Evolutionary conservation across 306 rosid species (phyloP), one percentile per base, ranked within the genome.

Genomic region (Vigna angularis): DNA sequence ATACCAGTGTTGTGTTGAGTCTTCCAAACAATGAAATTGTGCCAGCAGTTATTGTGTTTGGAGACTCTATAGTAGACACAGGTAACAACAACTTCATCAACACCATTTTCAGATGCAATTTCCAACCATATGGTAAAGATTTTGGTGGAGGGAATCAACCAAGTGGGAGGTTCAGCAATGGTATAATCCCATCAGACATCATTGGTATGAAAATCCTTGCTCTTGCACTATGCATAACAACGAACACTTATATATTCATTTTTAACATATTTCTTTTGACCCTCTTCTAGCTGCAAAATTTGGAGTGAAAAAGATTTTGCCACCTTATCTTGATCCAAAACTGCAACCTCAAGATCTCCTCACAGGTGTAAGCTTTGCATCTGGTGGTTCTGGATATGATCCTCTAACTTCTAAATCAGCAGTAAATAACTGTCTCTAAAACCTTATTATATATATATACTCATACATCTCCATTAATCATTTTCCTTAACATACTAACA

Each of bases 311-410:
- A 79, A 88, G 32, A 20, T 87, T 32, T 75, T 91, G 52, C 93
- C 96, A 5, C 49, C 97, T 17, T 91, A 83, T 84, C 86, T 88
- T 22, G 91, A 91, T 71, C 95, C 90, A 34, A 87, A 50, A 75
- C 30, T 88, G 66, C 76, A 85, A 66, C 65, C 61, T 11, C 24
- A 87, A n/a, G 98, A 93, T 67, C 87, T 93, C 63, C 86, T 87
- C 50, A 91, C 91, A 0, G 97, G 96, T 2, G 97, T 91, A 10
- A 82, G 91, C 80, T 91, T 91, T 70, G 97, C 93, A 49, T 91
- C 97, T 0, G 92, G 90, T 12, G 97, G 87, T 16, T 38, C 89
- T 0, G 96, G 97, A 48, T 93, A 83, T 80, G 98, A 93, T 61
- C 93, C 93, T 79, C 85, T 89, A n/a, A 88, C 97, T 13, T n/a